phyloP scores from a whole-genome alignment of 31 red algal genomes.

The Asparagopsis taxiformis region DNA sequence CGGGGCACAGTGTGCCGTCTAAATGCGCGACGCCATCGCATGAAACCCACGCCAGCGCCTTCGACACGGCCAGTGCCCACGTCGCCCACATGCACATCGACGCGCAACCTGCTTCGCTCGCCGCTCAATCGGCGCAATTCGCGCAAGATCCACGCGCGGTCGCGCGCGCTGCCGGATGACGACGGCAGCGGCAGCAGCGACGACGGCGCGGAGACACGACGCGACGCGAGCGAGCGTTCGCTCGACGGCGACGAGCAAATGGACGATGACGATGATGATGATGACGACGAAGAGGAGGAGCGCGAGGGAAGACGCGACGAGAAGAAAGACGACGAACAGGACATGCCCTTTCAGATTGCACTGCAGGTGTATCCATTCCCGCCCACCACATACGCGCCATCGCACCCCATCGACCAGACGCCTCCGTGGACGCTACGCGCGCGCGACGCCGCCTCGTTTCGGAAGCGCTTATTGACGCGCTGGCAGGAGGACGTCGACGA shows the following conservation, averaged over 20 bases:
- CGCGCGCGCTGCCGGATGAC: too few species aligned
- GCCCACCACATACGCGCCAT: neutral
- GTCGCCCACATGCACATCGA: neutral
- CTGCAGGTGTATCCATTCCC: neutral
- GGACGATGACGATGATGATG: too few species aligned
- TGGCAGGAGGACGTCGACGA: neutral
- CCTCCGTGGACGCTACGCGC: neutral
- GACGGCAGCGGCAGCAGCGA: too few species aligned
- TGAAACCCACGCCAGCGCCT: too few species aligned
- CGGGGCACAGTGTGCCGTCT: too few species aligned
- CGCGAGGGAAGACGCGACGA: too few species aligned
- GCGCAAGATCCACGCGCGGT: too few species aligned
- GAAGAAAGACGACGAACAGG: neutral
- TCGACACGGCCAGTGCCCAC: neutral
- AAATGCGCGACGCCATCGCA: too few species aligned
- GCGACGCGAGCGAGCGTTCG: too few species aligned
- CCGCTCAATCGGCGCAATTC: neutral
- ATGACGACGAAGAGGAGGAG: too few species aligned
- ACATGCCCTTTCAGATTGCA: neutral
- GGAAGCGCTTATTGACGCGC: neutral
- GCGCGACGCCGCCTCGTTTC: neutral
- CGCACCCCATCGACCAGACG: neutral
- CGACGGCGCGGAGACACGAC: too few species aligned
- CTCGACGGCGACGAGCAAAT: too few species aligned
- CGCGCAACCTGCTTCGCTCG: neutral